phyloP scores from a whole-genome alignment of 352 stramenopile species.

The Globisporangium recalcitrans region DNA sequence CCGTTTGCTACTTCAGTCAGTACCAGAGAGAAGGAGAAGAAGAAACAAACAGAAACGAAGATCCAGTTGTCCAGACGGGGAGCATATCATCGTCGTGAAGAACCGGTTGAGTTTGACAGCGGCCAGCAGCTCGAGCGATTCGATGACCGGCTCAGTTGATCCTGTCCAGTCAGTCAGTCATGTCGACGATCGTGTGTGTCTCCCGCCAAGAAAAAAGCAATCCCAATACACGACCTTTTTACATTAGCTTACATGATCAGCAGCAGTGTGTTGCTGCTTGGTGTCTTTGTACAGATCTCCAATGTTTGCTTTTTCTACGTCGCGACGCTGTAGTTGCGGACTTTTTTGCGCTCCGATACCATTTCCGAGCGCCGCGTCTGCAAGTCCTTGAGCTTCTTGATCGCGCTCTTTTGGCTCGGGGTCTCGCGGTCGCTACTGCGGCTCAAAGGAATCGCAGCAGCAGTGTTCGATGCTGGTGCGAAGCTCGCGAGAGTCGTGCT shows the following conservation, averaged over 20 bases:
- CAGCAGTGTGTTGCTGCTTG: background rate
- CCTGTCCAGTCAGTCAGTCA: background rate
- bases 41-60: background rate
- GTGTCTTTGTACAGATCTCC: background rate
- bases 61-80: background rate
- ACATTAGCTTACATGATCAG: background rate
- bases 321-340: constrained; percentile 73
- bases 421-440: constrained; percentile 55
- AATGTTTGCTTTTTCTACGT: constrained; percentile 15
- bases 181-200: background rate
- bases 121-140: background rate
- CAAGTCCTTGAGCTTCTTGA: constrained; percentile 68
- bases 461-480: background rate
- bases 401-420: constrained; percentile 45
- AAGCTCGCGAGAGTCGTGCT: constrained; percentile 36
- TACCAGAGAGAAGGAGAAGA: background rate
- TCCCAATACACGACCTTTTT: background rate
- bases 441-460: background rate
- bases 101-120: background rate
- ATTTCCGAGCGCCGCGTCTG: constrained; percentile 72
- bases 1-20: background rate
- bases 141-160: background rate
- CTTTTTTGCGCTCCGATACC: constrained; percentile 67
- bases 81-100: background rate
- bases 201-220: background rate